These are phyloP conservation scores for Emmonsia crescens DNA, from an alignment of 2,329 filamentous ascomycete genomes.

Conservation along the genomic window DNA sequence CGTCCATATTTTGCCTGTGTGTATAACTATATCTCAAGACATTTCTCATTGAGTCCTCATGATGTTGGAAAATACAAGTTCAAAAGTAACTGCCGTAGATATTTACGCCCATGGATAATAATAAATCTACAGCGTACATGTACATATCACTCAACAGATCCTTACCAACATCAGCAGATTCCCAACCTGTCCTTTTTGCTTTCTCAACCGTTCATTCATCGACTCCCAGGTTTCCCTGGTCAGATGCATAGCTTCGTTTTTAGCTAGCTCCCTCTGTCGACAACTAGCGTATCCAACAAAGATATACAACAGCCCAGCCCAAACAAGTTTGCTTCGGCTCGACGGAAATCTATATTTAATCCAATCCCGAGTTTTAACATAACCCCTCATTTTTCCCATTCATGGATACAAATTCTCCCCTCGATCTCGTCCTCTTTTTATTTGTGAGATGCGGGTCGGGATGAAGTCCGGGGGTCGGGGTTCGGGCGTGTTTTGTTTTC, in stretches of 20 bases:
- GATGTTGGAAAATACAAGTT: background rate
- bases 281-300: background rate
- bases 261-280: background rate
- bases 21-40: background rate
- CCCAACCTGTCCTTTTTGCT: background rate
- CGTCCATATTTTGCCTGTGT: background rate
- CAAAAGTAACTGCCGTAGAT: too few species aligned
- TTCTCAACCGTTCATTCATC: background rate
- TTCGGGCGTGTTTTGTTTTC: background rate
- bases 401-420: too few species aligned
- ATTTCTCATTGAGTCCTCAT: background rate
- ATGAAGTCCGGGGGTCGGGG: too few species aligned
- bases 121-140: too few species aligned
- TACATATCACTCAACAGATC: background rate
- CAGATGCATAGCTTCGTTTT: background rate
- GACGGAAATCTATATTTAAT: background rate
- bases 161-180: background rate
- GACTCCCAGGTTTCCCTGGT: background rate
- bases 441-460: background rate
- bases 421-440: background rate
- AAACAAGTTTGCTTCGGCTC: background rate
- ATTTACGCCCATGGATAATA: background rate
- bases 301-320: background rate
- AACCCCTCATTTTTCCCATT: background rate
- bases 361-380: background rate